Percentiles rank a stretch among this genome's conserved stretches.
Conservation (phyloP, 2,329 filamentous ascomycete species). For the Botryotinia calthae region DNA sequence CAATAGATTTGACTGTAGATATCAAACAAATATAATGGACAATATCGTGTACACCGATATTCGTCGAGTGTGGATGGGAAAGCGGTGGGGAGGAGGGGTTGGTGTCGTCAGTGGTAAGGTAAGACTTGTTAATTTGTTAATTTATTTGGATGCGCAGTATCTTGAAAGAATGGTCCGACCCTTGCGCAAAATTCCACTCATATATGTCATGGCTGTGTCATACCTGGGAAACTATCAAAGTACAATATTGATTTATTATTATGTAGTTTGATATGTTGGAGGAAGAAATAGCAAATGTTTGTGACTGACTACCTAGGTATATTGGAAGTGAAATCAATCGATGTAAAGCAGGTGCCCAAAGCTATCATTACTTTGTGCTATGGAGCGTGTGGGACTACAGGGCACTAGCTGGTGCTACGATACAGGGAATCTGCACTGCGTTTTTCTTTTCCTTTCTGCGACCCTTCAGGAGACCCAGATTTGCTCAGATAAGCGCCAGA, state of each 20-base stretch:
- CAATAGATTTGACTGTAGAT: neutral
- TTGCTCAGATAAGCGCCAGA: conserved; percentile 19
- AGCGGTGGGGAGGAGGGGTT: conserved; percentile 21
- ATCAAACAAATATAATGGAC: neutral
- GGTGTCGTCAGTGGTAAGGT: conserved; percentile 14
- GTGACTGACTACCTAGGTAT: conserved; percentile 6
- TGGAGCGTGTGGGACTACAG: conserved; percentile 10
- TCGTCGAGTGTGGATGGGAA: conserved; percentile 11
- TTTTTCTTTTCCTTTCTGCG: conserved; percentile 8
- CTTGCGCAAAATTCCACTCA: conserved; percentile 20
- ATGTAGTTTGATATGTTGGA: neutral
- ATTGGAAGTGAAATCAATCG: neutral
- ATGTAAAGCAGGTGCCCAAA: conserved; percentile 6
- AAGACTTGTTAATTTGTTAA: conserved; percentile 16
- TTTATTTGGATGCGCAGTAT: conserved; percentile 20
- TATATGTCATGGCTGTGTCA: conserved; percentile 17
- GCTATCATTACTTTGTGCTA: conserved; percentile 18
- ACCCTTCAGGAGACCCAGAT: conserved; percentile 17
- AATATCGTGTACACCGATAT: conserved; percentile 10
- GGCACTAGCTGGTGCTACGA: neutral
- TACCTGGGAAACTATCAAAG: neutral
- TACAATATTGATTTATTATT: neutral
- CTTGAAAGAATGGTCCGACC: conserved; percentile 15
- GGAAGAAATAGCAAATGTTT: neutral
- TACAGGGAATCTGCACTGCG: conserved; percentile 7